phyloP scores from a whole-genome alignment of 192 early-diverging fungal species.

The Cladochytrium replicatum region DNA sequence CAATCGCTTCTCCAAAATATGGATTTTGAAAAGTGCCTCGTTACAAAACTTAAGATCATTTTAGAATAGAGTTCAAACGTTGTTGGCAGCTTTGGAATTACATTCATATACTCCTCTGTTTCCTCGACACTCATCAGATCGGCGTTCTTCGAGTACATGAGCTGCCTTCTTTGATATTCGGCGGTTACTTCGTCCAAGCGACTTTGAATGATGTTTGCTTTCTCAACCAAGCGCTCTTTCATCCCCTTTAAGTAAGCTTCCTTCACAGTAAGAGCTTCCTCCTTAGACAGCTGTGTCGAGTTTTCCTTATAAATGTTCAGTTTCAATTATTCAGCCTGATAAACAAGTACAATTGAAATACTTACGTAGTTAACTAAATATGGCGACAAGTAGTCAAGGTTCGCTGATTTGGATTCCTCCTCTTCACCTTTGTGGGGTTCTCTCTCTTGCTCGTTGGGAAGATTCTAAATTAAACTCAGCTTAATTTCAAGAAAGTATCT shows the following conservation, averaged over 20 bases:
- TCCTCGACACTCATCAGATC: constrained; percentile 50
- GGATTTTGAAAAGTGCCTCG: constrained; percentile 48
- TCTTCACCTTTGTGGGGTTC: constrained; percentile 44
- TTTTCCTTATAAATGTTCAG: constrained; percentile 17
- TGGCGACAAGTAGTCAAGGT: constrained; percentile 48
- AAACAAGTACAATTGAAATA: not conserved
- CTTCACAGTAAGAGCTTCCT: constrained; percentile 35
- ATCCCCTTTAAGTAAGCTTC: constrained; percentile 42
- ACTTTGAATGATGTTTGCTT: constrained; percentile 47
- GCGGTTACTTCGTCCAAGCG: constrained; percentile 43
- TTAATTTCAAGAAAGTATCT: not conserved
- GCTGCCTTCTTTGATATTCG: constrained; percentile 44
- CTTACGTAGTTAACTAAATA: constrained; percentile 49
- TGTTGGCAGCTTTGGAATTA: too few species aligned
- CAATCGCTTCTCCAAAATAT: constrained; percentile 49
- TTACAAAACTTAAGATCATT: constrained; percentile 44
- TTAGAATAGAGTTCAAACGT: too few species aligned
- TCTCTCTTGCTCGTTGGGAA: constrained; percentile 36
- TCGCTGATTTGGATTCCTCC: constrained; percentile 35
- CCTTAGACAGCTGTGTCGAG: constrained; percentile 25
- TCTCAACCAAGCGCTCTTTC: constrained; percentile 44
- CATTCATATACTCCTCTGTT: constrained; percentile 49
- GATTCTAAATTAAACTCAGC: constrained; percentile 12
- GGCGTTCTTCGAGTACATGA: constrained; percentile 42
- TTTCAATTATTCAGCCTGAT: not conserved